phyloP scores from a whole-genome alignment of 2,329 filamentous ascomycete genomes.

The Penicillium sp. region DNA sequence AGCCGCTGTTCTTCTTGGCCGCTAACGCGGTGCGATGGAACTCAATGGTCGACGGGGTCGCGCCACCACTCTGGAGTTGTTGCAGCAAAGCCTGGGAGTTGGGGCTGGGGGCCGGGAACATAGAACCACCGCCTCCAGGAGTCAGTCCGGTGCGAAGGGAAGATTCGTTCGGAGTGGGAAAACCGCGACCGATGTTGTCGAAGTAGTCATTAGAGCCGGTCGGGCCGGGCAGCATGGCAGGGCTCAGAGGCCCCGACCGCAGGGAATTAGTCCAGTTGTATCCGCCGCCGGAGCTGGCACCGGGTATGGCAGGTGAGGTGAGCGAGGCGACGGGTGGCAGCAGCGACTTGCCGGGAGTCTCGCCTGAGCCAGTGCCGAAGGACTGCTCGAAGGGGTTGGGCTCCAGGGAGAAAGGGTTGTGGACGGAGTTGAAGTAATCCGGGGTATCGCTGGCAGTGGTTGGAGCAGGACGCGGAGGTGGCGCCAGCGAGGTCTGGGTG shows the following conservation, averaged over 20 bases:
- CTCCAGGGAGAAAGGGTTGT: slow-evolving; percentile 61
- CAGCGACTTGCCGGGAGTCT: slow-evolving; percentile 79
- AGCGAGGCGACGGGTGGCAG: slow-evolving; percentile 86
- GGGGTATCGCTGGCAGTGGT: slow-evolving; percentile 58
- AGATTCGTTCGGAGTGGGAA: slow-evolving; percentile 95
- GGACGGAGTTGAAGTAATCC: slow-evolving; percentile 67
- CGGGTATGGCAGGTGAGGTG: slow-evolving; percentile 83
- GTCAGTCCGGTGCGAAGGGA: slow-evolving; percentile 87
- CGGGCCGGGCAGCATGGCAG: slow-evolving; percentile 92
- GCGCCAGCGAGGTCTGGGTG: slow-evolving; percentile 64
- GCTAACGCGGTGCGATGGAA: slow-evolving; percentile 92
- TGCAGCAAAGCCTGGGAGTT: slow-evolving; percentile 81
- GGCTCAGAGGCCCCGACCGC: slow-evolving; percentile 87
- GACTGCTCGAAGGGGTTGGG: slow-evolving; percentile 97
- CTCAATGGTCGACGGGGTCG: slow-evolving; percentile 86
- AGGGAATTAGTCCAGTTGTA: slow-evolving; percentile 85
- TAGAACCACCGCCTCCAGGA: slow-evolving; percentile 90
- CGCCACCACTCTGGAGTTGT: slow-evolving; percentile 73
- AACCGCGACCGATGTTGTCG: slow-evolving; percentile 77
- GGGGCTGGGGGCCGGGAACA: slow-evolving; percentile 91
- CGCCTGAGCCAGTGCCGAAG: slow-evolving; percentile 65
- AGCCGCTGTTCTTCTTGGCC: slow-evolving; percentile 58
- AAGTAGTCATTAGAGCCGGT: slow-evolving; percentile 78
- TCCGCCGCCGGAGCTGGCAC: slow-evolving; percentile 64
- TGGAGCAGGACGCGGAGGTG: slow-evolving; percentile 60